These are phyloP conservation scores for Fusarium illudens DNA, from an alignment of 2,329 filamentous ascomycete species.

Conservation along the genomic window DNA sequence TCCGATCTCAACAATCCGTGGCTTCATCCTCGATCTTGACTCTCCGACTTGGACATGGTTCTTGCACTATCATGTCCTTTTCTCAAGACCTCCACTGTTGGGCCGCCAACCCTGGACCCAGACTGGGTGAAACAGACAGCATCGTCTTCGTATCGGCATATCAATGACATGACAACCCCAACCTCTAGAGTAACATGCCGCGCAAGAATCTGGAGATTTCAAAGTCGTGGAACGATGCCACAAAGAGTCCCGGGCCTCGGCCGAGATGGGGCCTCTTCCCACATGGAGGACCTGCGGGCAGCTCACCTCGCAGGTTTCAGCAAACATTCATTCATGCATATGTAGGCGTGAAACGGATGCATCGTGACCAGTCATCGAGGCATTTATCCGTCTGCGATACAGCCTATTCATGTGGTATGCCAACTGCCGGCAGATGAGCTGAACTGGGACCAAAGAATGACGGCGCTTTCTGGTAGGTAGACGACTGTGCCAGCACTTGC, in stretches of 20 bases:
- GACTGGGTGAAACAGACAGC: not conserved
- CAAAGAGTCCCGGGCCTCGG: conserved; percentile 4
- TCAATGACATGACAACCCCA: not conserved
- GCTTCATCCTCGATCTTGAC: not conserved
- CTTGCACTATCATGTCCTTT: not conserved
- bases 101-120: not conserved
- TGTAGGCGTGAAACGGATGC: conserved; percentile 1
- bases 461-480: not conserved
- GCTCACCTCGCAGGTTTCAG: conserved; percentile 5
- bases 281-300: not conserved
- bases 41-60: not conserved
- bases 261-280: not conserved
- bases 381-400: not conserved
- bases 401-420: not conserved
- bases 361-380: conserved; percentile 7
- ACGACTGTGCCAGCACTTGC: not conserved
- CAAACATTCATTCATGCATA: too few species aligned
- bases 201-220: not conserved
- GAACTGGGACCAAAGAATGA: not conserved
- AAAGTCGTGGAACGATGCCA: conserved; percentile 22
- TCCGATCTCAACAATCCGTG: not conserved
- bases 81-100: not conserved
- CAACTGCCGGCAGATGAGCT: not conserved
- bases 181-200: not conserved
- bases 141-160: conserved; percentile 1